Evolutionary conservation across 2,329 filamentous ascomycete genomes (phyloP).

Genomic region (Colletotrichum noveboracense): DNA sequence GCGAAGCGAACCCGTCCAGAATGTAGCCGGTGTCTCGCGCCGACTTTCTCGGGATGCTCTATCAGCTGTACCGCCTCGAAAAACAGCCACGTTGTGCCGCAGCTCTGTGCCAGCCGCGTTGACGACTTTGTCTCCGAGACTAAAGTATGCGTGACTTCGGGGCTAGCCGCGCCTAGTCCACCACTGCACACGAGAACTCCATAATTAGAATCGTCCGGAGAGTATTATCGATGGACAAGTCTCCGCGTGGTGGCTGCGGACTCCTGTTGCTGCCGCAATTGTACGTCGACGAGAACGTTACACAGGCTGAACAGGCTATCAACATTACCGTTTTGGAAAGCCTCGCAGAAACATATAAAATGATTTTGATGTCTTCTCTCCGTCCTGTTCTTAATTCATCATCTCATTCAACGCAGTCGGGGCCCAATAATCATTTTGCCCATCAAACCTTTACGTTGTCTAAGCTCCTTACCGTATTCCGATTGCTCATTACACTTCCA

Average conservation of each 20-base stretch:
- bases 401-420: too few species aligned
- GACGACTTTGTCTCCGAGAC: neutral
- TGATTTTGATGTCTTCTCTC: too few species aligned
- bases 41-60: neutral
- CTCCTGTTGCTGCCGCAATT: too few species aligned
- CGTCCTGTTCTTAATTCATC: too few species aligned
- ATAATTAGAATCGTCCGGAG: too few species aligned
- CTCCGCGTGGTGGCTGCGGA: neutral
- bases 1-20: neutral
- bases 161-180: neutral
- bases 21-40: neutral
- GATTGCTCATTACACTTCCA: neutral
- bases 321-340: too few species aligned
- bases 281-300: too few species aligned
- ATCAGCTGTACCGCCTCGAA: neutral
- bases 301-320: too few species aligned
- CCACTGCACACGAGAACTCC: too few species aligned
- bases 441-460: neutral
- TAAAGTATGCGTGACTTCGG: neutral
- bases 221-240: neutral
- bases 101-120: neutral
- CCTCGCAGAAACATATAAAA: too few species aligned
- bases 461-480: neutral
- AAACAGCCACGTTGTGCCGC: neutral
- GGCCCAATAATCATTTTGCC: too few species aligned